Percentiles rank a stretch among this genome's conserved stretches.
phyloP scores from a whole-genome alignment of 2,329 filamentous ascomycete genomes.

The Alternaria tenuissima region DNA sequence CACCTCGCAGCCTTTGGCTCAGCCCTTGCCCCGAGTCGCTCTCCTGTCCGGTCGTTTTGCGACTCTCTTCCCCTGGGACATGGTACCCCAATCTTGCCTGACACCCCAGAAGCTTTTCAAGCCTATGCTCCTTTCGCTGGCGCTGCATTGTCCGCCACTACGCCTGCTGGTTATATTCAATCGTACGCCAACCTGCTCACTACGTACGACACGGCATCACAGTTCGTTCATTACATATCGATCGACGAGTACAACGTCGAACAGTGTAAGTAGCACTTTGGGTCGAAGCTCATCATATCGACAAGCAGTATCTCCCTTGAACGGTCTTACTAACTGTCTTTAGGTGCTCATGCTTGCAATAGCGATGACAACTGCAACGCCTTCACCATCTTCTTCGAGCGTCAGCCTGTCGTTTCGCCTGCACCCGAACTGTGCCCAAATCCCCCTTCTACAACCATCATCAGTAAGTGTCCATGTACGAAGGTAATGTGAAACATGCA shows the following conservation, averaged over 20 bases:
- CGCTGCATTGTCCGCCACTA: conserved; percentile 18
- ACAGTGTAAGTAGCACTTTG: conserved; percentile 11
- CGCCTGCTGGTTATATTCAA: conserved; percentile 26
- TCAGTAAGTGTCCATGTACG: conserved; percentile 18
- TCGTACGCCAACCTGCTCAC: conserved; percentile 25
- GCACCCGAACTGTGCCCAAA: conserved; percentile 19
- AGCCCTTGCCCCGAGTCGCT: not conserved
- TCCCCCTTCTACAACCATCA: conserved; percentile 28
- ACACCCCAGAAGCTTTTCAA: conserved; percentile 26
- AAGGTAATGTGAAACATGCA: not conserved
- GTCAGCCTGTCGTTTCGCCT: conserved; percentile 21
- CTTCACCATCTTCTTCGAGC: conserved; percentile 35
- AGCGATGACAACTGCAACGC: conserved; percentile 20
- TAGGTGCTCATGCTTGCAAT: conserved; percentile 16
- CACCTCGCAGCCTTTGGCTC: not conserved
- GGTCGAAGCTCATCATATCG: not conserved
- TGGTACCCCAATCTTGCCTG: conserved; percentile 13
- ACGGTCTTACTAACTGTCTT: not conserved
- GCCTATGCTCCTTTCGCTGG: conserved; percentile 12
- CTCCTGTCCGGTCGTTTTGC: not conserved
- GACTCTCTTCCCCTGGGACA: not conserved
- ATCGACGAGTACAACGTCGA: conserved; percentile 19
- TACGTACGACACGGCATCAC: conserved; percentile 12
- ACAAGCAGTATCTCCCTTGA: not conserved
- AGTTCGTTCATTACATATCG: conserved; percentile 22